Percentiles rank a stretch among this genome's conserved stretches.
These are phyloP conservation scores for Tricholoma sp. DNA, from an alignment of 768 basidiomycete species.

Conservation along the genomic window DNA sequence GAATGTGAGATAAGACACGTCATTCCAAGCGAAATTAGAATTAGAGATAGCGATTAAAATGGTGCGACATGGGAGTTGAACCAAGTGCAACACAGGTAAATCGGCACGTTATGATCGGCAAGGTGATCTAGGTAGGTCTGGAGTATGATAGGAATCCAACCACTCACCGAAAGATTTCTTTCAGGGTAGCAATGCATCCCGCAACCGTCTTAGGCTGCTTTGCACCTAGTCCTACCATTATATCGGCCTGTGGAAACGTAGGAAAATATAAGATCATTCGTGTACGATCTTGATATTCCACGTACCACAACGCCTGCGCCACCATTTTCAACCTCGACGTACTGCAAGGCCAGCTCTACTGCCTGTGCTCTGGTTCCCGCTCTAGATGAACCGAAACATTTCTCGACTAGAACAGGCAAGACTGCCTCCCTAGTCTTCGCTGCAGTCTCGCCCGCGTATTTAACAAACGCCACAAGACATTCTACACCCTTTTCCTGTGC, in stretches of 20 bases:
- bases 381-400: constrained; percentile 87
- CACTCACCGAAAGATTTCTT: constrained; percentile 78
- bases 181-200: constrained; percentile 68
- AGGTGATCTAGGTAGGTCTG: not conserved
- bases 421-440: constrained; percentile 77
- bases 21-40: not conserved
- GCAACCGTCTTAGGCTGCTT: constrained; percentile 96
- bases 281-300: constrained; percentile 24
- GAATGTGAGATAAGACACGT: not conserved
- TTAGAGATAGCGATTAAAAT: not conserved
- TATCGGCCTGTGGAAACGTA: constrained; percentile 48
- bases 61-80: not conserved
- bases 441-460: constrained; percentile 86
- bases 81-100: not conserved
- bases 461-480: constrained; percentile 78
- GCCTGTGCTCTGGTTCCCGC: constrained; percentile 88
- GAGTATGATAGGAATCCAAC: not conserved
- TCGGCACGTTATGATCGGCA: not conserved
- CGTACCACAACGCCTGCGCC: constrained; percentile 86
- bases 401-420: constrained; percentile 91
- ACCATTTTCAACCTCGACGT: constrained; percentile 89
- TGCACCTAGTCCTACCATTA: constrained; percentile 79
- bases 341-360: constrained; percentile 80
- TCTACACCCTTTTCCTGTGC: constrained; percentile 98
- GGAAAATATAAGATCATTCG: constrained; percentile 23